A percentile compares a stretch with the other conserved stretches of the same genome.
Evolutionary conservation across 1,284 basidiomycete genomes (phyloP).

Genomic region (Tilletia setariae): DNA sequence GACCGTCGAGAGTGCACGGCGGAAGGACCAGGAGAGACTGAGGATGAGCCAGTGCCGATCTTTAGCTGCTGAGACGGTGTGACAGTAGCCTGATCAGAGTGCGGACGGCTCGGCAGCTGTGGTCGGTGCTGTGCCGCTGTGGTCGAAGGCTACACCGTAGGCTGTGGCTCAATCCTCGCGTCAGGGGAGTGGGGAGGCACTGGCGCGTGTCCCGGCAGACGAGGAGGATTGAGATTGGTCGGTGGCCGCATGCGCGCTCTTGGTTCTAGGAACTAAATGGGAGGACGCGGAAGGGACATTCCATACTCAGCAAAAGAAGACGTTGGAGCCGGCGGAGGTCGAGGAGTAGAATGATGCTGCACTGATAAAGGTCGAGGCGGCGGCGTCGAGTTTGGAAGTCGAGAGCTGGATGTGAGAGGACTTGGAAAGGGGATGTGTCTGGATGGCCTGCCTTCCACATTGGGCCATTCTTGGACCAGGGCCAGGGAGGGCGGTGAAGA

Average conservation of each 20-base stretch:
- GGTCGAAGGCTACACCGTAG: background rate
- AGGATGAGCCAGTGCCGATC: no score
- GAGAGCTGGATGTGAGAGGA: background rate
- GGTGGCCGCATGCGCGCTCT: background rate
- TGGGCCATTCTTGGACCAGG: no score
- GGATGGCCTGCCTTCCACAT: background rate
- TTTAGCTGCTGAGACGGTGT: no score
- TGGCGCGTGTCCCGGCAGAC: background rate
- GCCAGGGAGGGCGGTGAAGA: background rate
- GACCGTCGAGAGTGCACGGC: background rate
- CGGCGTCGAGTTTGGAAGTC: background rate
- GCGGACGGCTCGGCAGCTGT: background rate
- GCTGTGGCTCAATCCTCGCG: background rate
- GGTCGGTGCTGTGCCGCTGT: background rate
- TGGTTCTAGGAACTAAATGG: background rate
- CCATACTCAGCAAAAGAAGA: no score
- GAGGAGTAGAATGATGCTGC: background rate
- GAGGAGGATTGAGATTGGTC: background rate
- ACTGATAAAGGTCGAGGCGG: background rate
- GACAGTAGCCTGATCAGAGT: background rate
- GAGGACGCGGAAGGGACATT: background rate
- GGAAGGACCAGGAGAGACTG: background rate
- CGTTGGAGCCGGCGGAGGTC: background rate
- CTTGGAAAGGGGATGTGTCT: background rate
- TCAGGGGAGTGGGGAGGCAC: background rate